Conservation (phyloP, 1,139 yeast genomes). For the Debaryomycetaceae sp. region DNA sequence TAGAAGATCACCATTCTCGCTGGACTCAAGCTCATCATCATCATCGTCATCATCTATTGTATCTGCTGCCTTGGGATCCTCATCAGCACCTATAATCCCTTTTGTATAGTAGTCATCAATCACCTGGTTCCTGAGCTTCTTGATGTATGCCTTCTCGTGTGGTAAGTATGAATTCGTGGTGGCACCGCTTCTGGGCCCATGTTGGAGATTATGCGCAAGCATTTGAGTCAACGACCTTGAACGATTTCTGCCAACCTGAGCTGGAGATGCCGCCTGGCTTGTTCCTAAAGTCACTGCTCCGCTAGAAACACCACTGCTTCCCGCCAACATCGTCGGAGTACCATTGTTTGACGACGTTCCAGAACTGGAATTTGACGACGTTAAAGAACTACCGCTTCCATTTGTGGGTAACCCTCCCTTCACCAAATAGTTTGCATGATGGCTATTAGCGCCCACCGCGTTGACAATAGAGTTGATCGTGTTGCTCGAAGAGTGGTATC, state of each 20-base stretch:
- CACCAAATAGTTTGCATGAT: neutral
- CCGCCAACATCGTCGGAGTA: neutral
- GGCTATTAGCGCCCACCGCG: conserved; percentile 1
- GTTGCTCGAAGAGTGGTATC: conserved; percentile 15
- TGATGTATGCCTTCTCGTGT: conserved; percentile 69
- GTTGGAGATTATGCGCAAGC: conserved; percentile 17
- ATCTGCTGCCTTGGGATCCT: conserved; percentile 27
- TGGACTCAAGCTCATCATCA: conserved; percentile 18
- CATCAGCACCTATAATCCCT: conserved; percentile 47
- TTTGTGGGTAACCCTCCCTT: neutral
- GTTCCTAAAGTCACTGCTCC: neutral
- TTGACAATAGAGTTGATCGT: conserved; percentile 2
- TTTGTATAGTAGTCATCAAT: conserved; percentile 70
- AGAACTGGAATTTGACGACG: neutral
- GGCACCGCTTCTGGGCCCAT: conserved; percentile 20
- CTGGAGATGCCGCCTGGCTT: neutral
- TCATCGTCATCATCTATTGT: conserved; percentile 23
- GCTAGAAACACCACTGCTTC: neutral
- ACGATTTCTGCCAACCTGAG: conserved; percentile 11
- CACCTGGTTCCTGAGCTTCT: conserved; percentile 59
- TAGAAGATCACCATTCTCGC: conserved; percentile 32
- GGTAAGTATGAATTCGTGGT: conserved; percentile 41
- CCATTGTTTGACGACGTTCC: neutral
- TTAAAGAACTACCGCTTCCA: neutral
- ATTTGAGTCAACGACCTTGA: conserved; percentile 21